Evolutionary conservation across 305 asterid species (phyloP), one percentile per base, ranked within the genome.

Genomic region (Solanum chacoense): DNA sequence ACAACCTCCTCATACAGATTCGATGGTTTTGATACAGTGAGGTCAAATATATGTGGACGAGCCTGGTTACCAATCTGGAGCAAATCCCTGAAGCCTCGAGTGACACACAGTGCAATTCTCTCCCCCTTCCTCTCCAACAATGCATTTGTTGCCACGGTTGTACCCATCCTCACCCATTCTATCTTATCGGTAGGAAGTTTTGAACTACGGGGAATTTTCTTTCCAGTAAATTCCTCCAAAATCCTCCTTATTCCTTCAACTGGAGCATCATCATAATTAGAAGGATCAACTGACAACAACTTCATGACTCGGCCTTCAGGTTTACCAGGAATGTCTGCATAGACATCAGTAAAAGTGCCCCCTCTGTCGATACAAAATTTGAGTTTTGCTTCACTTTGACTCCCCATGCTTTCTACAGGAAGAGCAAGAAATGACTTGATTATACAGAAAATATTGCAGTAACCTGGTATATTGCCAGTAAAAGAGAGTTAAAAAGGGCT

Each of bases 131-230:
- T 92, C 91, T 97, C 99, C 87, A 97, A 86, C 73, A 97, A 93
- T 35, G 99, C 99, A 89, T 97, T 97, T 38, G 99, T 97, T 63
- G 99, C 99, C 88, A 97, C 99, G 3, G 99, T 97, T 45, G 99
- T 96, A 86, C 99, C 99, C 99, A 97, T 97, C 90, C 99, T 93
- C 90, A 97, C 94, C 99, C 99, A 97, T 76, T 97, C 99, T 69
- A 97, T 96, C 91, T 95, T 95, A 87, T 97, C 96, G 8, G 99
- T 97, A 80, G 99, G 99, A 77, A 97, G 93, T 89, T 94, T 97
- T 32, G 96, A 92, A 89, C 90, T 92, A 88, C 99, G 93, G 18
- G 98, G 94, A 73, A 97, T 95, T 88, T 90, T 93, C 87, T 94
- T 91, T 2, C 99, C 98, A n/a, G 96, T 91, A 85, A 90, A 95